Percentiles rank a stretch among this genome's conserved stretches.
phyloP scores from a whole-genome alignment of 805 yeast genomes.

The Candida gorgasii region DNA sequence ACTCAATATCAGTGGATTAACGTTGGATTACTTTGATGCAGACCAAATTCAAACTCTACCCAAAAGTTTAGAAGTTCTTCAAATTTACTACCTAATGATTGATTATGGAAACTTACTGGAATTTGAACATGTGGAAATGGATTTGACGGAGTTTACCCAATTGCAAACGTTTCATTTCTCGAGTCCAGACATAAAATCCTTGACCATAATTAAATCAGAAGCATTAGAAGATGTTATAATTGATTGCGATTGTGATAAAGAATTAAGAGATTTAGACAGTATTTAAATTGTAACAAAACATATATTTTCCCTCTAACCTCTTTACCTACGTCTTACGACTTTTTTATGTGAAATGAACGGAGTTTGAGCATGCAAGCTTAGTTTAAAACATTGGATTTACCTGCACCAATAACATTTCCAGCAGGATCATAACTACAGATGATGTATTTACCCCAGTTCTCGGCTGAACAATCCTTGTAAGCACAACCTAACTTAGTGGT shows the following conservation, averaged over 20 bases:
- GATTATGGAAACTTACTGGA: not conserved
- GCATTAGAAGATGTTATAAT: not conserved
- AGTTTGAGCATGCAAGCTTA: too few relatives aligned
- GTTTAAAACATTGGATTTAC: constrained; percentile 18
- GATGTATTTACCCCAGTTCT: constrained; percentile 54
- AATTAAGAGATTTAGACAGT: not conserved
- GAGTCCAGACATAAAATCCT: constrained; percentile 2
- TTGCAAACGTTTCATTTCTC: constrained; percentile 1
- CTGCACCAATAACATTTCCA: constrained; percentile 64
- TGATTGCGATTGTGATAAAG: constrained; percentile 8
- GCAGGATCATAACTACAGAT: constrained; percentile 75
- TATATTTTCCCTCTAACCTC: constrained; percentile 4
- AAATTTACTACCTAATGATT: not conserved
- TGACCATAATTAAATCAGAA: not conserved
- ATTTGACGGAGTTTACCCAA: constrained; percentile 3
- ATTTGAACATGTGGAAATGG: not conserved
- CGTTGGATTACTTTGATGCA: constrained; percentile 1
- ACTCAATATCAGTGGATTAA: constrained; percentile 2
- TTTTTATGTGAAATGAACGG: too few relatives aligned
- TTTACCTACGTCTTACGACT: too few relatives aligned
- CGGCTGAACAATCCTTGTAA: constrained; percentile 53
- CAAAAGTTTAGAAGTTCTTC: constrained; percentile 1
- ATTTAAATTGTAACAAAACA: constrained; percentile 1
- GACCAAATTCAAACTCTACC: constrained; percentile 5
- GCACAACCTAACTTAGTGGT: constrained; percentile 73